These are phyloP conservation scores for Hirschioporus abietinus DNA, from an alignment of 768 basidiomycete genomes.

Conservation along the genomic window DNA sequence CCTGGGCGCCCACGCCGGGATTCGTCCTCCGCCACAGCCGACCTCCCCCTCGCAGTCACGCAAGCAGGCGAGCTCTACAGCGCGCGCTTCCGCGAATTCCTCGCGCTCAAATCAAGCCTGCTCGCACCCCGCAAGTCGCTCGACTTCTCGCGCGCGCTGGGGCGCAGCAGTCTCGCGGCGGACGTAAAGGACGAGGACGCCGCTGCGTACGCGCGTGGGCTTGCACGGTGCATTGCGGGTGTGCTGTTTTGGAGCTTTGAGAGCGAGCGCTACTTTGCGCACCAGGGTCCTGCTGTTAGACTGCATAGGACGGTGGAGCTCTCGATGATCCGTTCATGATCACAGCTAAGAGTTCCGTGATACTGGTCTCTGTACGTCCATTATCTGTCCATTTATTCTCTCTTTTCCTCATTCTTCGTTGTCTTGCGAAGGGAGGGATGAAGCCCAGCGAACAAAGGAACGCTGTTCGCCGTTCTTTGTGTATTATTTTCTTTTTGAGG, in stretches of 20 bases:
- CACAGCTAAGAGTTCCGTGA: not conserved
- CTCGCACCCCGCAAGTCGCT: conserved; percentile 14
- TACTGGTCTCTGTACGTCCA: not conserved
- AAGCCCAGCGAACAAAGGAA: not conserved
- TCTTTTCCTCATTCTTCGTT: not conserved
- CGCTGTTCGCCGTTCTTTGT: not conserved
- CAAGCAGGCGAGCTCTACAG: conserved; percentile 34
- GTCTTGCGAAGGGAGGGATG: not conserved
- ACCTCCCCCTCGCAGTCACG: conserved; percentile 31
- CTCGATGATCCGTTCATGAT: not conserved
- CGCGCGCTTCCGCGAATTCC: conserved; percentile 32
- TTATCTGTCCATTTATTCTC: not conserved
- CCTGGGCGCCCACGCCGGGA: not conserved
- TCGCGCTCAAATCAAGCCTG: conserved; percentile 17
- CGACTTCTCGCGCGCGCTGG: conserved; percentile 16
- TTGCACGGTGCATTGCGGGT: conserved; percentile 53
- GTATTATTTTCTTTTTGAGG: not conserved
- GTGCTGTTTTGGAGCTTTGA: conserved; percentile 63
- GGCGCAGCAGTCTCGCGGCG: conserved; percentile 15
- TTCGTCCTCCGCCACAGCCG: not conserved
- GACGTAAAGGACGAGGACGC: conserved; percentile 22
- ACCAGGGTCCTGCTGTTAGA: conserved; percentile 30
- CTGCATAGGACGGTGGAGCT: not conserved
- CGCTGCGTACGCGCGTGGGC: conserved; percentile 38
- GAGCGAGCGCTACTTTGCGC: conserved; percentile 55